Conservation (phyloP, 1,139 yeast species). For the Candida frijolesensis region DNA sequence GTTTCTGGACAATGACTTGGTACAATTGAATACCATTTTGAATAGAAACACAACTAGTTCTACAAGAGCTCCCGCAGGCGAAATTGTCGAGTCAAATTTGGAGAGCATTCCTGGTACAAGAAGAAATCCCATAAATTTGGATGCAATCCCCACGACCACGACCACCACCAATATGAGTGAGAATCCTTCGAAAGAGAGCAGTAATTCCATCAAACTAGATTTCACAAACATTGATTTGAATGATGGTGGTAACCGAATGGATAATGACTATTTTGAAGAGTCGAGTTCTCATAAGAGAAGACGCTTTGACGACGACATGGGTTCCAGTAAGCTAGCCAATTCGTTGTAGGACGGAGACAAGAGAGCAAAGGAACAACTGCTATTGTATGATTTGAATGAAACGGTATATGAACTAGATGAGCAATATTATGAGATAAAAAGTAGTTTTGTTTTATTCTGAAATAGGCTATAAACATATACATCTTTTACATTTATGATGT, state of each 20-base stretch:
- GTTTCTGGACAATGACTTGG: slow-evolving; percentile 28
- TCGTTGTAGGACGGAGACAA: background rate
- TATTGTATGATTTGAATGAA: no score
- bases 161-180: slow-evolving; percentile 3
- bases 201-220: slow-evolving; percentile 6
- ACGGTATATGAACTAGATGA: no score
- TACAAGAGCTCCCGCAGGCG: slow-evolving; percentile 6
- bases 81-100: slow-evolving; percentile 23
- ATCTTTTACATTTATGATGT: no score
- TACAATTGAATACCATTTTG: slow-evolving; percentile 25
- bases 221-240: slow-evolving; percentile 1
- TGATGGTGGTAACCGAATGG: background rate
- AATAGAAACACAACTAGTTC: background rate
- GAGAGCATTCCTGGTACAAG: slow-evolving; percentile 24
- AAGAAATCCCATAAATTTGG: slow-evolving; percentile 10
- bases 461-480: no score
- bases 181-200: slow-evolving; percentile 7
- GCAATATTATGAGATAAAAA: no score
- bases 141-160: no score
- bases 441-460: no score
- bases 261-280: background rate
- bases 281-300: slow-evolving; percentile 6
- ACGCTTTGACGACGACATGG: slow-evolving; percentile 8
- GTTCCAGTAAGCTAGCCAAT: slow-evolving; percentile 2
- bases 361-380: no score